Evolutionary conservation across 2,329 filamentous ascomycete species (phyloP).

Genomic region (Akanthomyces muscarius): DNA sequence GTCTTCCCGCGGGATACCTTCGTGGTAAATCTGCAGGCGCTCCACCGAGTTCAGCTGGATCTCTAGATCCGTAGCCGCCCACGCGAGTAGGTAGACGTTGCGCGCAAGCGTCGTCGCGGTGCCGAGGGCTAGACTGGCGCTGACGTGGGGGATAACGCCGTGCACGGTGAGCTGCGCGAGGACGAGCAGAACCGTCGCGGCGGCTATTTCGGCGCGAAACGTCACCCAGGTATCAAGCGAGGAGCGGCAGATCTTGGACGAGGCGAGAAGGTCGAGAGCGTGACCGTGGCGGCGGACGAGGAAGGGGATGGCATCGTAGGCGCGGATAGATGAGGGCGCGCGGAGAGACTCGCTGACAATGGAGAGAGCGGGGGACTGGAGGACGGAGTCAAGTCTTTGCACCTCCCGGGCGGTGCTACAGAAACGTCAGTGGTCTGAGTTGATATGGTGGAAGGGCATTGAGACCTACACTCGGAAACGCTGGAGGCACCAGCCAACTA

Average conservation of each 20-base stretch:
- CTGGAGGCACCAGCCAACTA: constrained; percentile 6
- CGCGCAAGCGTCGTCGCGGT: constrained; percentile 10
- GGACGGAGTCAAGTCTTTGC: constrained; percentile 6
- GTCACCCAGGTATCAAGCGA: constrained; percentile 15
- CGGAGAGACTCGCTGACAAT: constrained; percentile 3
- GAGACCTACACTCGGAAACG: constrained; percentile 1
- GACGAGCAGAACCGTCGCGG: not conserved
- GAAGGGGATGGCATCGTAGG: constrained; percentile 3
- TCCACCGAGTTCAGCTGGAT: constrained; percentile 14
- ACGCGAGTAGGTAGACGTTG: constrained; percentile 6
- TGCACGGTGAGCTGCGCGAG: not conserved
- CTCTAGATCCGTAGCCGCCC: constrained; percentile 5
- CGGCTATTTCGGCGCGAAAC: constrained; percentile 4
- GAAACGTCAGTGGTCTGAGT: not conserved
- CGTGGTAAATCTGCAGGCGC: constrained; percentile 9
- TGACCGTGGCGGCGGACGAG: constrained; percentile 2
- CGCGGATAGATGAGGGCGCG: not conserved
- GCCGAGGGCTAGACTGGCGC: constrained; percentile 9
- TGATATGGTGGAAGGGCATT: not conserved
- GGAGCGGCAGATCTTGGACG: not conserved
- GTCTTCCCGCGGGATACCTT: constrained; percentile 6
- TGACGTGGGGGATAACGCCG: constrained; percentile 4
- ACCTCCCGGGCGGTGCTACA: constrained; percentile 7
- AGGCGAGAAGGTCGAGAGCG: constrained; percentile 3
- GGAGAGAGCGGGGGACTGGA: constrained; percentile 5